Base-by-base conservation (phyloP, 805 yeast genomes). In the Suhomyces prunicola region DNA sequence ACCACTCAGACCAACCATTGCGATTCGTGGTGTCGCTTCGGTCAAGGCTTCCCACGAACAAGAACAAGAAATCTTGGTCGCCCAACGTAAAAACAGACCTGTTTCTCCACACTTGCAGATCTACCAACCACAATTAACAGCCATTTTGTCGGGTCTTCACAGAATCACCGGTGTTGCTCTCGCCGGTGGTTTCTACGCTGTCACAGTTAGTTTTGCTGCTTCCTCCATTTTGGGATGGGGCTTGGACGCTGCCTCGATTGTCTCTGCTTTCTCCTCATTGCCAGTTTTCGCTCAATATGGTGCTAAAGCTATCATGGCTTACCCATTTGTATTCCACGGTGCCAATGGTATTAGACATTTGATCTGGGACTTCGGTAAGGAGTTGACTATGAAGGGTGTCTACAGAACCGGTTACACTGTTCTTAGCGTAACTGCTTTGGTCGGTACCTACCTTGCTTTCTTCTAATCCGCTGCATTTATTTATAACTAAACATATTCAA, bases 311-410 rank as follows among this genome's bases (percentile, higher is more conserved):
- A 65, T 82, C 41, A 82, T 86, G 66, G 84, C 94, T 7, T 82
- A 82, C 77, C 92, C 97, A 60, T 90, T 94, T 72, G 87, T 88
- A 29, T 91, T 83, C 87, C 99, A 94, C 73, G 65, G 81, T 46
- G 83, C 79, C 69, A 90, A 92, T 70, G 97, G 98, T 63, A 55
- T 93, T 58, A 90, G 99, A 82, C 99, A 94, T 71, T 76, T 93
- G 72, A 67, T 89, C 52, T 94, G 99, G 99, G 99, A 94, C 71
- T 70, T 84, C 50, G 96, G 96, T 69, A 78, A 76, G 60, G 88
- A 87, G 71, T 80, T 93, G 68, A 81, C 91, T 56, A 66, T 89
- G 61, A 83, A 87, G 67, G 97, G 96, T 61, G 97, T 94, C 53
- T 88, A 88, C 84, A 84, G 87, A 74, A 91, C 97, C 36, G 98